phyloP scores from a whole-genome alignment of 2,329 filamentous ascomycete species.

The Penicillium corylophilum region DNA sequence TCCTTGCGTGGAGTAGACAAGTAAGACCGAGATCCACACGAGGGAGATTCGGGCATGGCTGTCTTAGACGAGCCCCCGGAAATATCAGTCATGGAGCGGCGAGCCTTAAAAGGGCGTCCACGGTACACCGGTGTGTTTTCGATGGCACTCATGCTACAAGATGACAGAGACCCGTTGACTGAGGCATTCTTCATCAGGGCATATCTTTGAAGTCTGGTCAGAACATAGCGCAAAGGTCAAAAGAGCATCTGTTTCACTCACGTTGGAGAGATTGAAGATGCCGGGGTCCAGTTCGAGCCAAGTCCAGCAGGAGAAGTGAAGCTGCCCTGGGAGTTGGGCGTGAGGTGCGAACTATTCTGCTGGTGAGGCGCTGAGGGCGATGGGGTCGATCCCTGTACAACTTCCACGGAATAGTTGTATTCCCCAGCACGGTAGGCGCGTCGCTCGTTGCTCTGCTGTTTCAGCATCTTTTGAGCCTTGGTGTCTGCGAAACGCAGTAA shows the following conservation, averaged over 20 bases:
- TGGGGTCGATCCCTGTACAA: conserved; percentile 46
- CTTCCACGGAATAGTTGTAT: conserved; percentile 66
- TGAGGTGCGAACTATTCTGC: conserved; percentile 41
- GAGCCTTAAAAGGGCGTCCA: conserved; percentile 26
- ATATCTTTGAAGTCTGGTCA: conserved; percentile 37
- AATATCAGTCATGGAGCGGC: conserved; percentile 32
- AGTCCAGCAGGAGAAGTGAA: conserved; percentile 45
- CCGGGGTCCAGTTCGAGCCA: conserved; percentile 47
- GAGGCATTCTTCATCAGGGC: conserved; percentile 40
- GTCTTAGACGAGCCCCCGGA: conserved; percentile 38
- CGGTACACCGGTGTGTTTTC: conserved; percentile 42
- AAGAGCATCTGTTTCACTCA: conserved; percentile 30
- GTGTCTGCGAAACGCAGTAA: conserved; percentile 98
- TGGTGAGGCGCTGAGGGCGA: conserved; percentile 45
- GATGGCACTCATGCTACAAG: conserved; percentile 37
- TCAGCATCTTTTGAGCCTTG: conserved; percentile 92
- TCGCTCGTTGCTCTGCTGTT: conserved; percentile 91
- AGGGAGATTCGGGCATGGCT: conserved; percentile 31
- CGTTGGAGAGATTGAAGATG: conserved; percentile 50
- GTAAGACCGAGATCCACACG: conserved; percentile 32
- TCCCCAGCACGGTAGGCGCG: conserved; percentile 95
- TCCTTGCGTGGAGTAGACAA: conserved; percentile 45
- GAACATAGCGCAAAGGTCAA: conserved; percentile 7
- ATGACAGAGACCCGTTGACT: conserved; percentile 39
- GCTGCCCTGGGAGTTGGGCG: conserved; percentile 44